Evolutionary conservation across 2,329 filamentous ascomycete genomes (phyloP), one percentile per base, ranked within the genome.

Genomic region (Sporothrix brunneoviolacea): DNA sequence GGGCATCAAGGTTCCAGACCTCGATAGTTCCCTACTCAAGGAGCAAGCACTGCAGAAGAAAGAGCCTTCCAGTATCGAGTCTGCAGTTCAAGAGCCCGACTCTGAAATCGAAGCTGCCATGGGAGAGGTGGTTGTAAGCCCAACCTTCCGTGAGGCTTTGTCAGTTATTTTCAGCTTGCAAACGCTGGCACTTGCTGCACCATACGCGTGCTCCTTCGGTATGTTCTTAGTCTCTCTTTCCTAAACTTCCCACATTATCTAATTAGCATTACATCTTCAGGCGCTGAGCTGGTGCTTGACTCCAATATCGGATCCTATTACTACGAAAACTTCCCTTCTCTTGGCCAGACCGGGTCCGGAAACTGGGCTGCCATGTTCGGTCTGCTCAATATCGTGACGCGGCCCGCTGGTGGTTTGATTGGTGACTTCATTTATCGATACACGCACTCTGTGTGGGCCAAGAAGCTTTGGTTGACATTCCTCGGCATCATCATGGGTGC

Each of bases 331-430:
- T 82, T 81, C 63, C 76, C 77, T 2, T 52, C 62, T 18, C 70
- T 82, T 2, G 69, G 70, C n/a, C 74, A 82, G 63, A 80, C 79
- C 2, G 65, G 67, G 13, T 73, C 77, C 0, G 72, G 77, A 55
- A 75, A 76, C 63, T 79, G 82, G 75, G 84, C 84, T 18, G 63
- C 84, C 55, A 86, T 86, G 72, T 88, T 88, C 62, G 85, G 84
- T 19, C 81, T 88, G 50, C 75, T 88, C 58, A 88, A 88, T 70
- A 68, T 87, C 50, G 62, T 82, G 47, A 82, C 78, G 28, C 74
- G 85, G 1, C 84, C 85, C 0, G 64, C 83, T 0, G 84, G 84
- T 39, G 85, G 85, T 41, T 69, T 75, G 15, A 55, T 76, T 22
- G 67, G 73, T 6, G 79, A 82, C 58, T 78, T 77, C 65, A 66